Evolutionary conservation across 169 alveolate species (phyloP), one percentile per base, ranked within the genome.

Genomic region (Plasmodium knowlesi): DNA sequence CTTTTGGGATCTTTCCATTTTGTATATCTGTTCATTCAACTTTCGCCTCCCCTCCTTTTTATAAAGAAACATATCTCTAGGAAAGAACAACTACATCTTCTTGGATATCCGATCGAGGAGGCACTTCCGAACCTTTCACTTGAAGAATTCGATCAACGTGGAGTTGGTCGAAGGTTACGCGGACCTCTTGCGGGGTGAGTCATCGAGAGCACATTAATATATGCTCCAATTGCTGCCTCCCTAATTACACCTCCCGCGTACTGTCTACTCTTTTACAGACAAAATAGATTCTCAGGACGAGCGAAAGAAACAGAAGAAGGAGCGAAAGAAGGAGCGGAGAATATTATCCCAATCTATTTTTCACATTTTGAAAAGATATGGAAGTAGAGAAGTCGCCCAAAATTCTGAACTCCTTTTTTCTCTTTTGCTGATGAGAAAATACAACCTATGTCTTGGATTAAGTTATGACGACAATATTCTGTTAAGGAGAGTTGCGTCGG

Each of bases 401-500:
- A 89, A 54, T 41, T 82, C 50, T 25, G 32, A n/a, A 34, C 10
- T 79, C 9, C 94, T 89, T 6, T 79, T 89, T 57, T 61, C 74
- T n/a, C 82, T 25, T 57, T 30, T 89, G 32, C 71, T 89, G 22
- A 16, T 50, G 25, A 32, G 25, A 14, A 89, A 89, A 79, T 79
- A 89, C 61, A 79, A 61, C 39, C 16, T 5, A 25, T 57, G 46
- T 8, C 32, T 5, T 22, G 39, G 43, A 22, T 16, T 89, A 54
- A 53, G 50, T 22, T 79, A 89, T 73, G 94, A 89, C 70, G 94
- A 89, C n/a, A 79, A 80, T 61, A 70, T 89, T 78, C 19, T 89
- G 72, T 39, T 89, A 70, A 89, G 67, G 43, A 79, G 34, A 25
- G 32, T 22, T 34, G 57, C 8, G 2, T 34, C 16, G 12, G 5